Conservation (phyloP, 768 basidiomycete genomes). For the Pholiota molesta region DNA sequence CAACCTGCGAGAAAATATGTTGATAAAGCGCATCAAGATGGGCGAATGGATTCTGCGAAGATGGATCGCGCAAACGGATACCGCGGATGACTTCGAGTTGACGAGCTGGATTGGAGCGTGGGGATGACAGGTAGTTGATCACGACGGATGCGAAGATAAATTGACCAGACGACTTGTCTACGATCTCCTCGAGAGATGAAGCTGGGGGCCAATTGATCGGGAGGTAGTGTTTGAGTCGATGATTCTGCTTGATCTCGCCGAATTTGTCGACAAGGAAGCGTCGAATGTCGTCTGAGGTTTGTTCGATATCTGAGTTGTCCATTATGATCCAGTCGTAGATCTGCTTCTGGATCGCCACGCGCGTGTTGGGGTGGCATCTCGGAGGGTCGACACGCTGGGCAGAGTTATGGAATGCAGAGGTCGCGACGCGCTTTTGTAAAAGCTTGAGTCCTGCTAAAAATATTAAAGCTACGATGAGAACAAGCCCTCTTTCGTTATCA, state of each 20-base stretch:
- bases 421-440: neutral
- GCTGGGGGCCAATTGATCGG: neutral
- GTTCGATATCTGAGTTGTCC: neutral
- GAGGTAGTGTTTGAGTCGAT: conserved; percentile 2
- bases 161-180: conserved; percentile 9
- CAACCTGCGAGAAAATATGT: neutral
- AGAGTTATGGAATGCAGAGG: conserved; percentile 3
- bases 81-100: too few relatives aligned
- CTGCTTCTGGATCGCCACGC: neutral
- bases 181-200: neutral
- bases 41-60: too few relatives aligned
- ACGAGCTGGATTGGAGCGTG: too few relatives aligned
- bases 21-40: too few relatives aligned
- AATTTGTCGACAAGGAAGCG: conserved; percentile 9
- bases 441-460: neutral
- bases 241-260: conserved; percentile 1
- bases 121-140: neutral
- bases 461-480: too few relatives aligned
- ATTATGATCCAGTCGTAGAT: neutral
- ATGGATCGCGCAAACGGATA: too few relatives aligned
- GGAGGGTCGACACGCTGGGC: neutral
- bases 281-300: conserved; percentile 11
- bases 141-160: conserved; percentile 12
- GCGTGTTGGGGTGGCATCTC: neutral
- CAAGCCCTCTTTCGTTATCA: too few relatives aligned